Evolutionary conservation across 257 asterid species (phyloP).

Genomic region (Salvia splendens): DNA sequence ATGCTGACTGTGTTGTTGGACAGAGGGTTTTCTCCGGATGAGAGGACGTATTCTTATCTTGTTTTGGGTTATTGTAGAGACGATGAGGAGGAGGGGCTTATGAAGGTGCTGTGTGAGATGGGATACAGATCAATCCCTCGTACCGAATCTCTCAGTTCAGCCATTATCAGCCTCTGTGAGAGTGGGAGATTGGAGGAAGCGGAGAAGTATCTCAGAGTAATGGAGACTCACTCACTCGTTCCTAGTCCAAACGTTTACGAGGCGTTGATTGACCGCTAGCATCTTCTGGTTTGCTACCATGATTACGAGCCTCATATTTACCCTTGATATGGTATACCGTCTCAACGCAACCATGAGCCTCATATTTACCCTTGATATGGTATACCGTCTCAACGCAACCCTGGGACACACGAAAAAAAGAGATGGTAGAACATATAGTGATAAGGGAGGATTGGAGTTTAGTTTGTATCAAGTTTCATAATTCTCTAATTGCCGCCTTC

Average conservation of each 20-base stretch:
- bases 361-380: too few species aligned
- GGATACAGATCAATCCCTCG: slow-evolving; percentile 58
- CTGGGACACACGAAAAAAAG: too few species aligned
- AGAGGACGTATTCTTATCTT: slow-evolving; percentile 52
- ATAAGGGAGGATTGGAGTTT: too few species aligned
- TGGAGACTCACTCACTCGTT: slow-evolving; percentile 41
- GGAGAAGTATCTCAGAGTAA: slow-evolving; percentile 39
- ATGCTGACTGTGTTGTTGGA: slow-evolving; percentile 60
- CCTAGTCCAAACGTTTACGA: slow-evolving; percentile 43
- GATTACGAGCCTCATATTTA: too few species aligned
- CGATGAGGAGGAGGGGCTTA: slow-evolving; percentile 48
- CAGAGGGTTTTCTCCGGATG: slow-evolving; percentile 60
- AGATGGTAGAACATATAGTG: too few species aligned
- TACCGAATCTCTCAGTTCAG: slow-evolving; percentile 34
- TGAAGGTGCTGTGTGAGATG: slow-evolving; percentile 72
- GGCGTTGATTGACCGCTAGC: slow-evolving; percentile 32
- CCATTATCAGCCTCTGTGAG: slow-evolving; percentile 49
- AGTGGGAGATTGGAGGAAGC: slow-evolving; percentile 63
- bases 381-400: too few species aligned
- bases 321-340: too few species aligned
- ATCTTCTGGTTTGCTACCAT: too few species aligned
- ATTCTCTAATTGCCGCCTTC: too few species aligned
- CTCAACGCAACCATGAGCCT: too few species aligned
- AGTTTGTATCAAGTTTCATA: too few species aligned
- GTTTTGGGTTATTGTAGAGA: slow-evolving; percentile 59